Evolutionary conservation across 2,329 filamentous ascomycete genomes (phyloP), one percentile per base, ranked within the genome.

Genomic region (Scorias spongiosa): DNA sequence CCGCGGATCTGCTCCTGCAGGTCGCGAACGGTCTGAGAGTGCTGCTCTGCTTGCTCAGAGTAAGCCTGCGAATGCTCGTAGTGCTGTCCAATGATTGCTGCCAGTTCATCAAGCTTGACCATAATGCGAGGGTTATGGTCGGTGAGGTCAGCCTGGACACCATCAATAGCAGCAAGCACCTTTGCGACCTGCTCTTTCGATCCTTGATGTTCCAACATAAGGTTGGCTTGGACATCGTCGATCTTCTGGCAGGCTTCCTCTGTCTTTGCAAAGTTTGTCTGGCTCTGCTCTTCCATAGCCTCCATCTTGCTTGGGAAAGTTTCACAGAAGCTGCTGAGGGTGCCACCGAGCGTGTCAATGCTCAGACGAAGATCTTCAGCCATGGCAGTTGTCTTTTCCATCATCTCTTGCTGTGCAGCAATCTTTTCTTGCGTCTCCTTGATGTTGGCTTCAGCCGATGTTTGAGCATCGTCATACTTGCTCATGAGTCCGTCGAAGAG

Each of bases 71-170:
- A 83, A 57, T 93, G 84, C 53, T 93, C 86, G 55, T 83, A 94
- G 59, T 96, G 88, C 58, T 93, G 77, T 18, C 78, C 81, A 44
- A 94, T 84, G 18, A 93, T 72, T 7, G 78, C 70, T 34, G 93
- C 71, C n/a, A 96, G 78, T 54, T 95, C 84, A 54, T 86, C 82
- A 51, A 98, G 76, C 0, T 84, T 77, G 43, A 89, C 80, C 45
- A 95, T 74, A 51, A 96, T 83, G 64, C 93, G 83, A 1, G 91
- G 91, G 53, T 95, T 82, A 51, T 82, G 81, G 59, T 95, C 87
- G 8, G 75, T 75, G 28, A 93, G 74, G 46, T 91, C 79, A 46
- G 74, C 81, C 57, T 93, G 83, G 1, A 96, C 68, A 18, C 77
- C 78, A 51, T 84, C 80, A 12, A 94, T 78, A 7, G 76, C 76